Base-by-base conservation (phyloP, 768 basidiomycete species). In the Trametes punicea region DNA sequence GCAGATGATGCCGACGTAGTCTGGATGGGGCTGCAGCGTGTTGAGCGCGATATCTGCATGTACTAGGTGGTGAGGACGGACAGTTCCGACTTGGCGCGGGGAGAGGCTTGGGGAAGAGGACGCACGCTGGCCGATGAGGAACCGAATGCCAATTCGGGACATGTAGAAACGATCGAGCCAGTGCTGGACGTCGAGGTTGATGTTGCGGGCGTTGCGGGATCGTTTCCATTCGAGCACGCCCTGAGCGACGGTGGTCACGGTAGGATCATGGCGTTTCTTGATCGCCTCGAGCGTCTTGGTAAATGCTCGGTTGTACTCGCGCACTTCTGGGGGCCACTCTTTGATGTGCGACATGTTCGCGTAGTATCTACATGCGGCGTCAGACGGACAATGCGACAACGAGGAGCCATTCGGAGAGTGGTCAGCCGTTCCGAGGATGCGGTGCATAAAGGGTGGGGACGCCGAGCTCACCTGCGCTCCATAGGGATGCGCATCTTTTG, bases 91-190 rank as follows among this genome's bases (percentile, higher is more conserved):
- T 44, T 13, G 26, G 42, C 25, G 42, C 25, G 42, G 13, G 42
- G 25, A 16, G 41, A 23, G 18, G n/a, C 11, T 27, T 13, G 18
- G n/a, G 31, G 13, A 3, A 18, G 40, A 25, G 31, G 21, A 61
- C 59, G 40, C 60, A 95, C 93, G 94, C 72, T 98, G 94, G 26
- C 94, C 97, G 51, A 98, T 97, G 59, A 99, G 74, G 67, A 98
- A 98, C 0, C 97, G 90, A 62, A 99, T 98, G 0, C 92, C 93
- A 44, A 94, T 96, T 25, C 97, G 86, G 26, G 85, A 88, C 83
- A 99, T 84, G 70, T 99, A 98, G 73, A 98, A 99, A 36, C 97
- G 80, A 71, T 98, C 97, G 61, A 99, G 74, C 91, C 95, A 98
- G 23, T 87, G 84, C 70, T 98, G 96, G 48, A 99, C 89, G 63